Percentiles rank a stretch among this genome's conserved stretches.
Conservation (phyloP, 371 early-diverging fungal genomes). For the Mucor sp. region DNA sequence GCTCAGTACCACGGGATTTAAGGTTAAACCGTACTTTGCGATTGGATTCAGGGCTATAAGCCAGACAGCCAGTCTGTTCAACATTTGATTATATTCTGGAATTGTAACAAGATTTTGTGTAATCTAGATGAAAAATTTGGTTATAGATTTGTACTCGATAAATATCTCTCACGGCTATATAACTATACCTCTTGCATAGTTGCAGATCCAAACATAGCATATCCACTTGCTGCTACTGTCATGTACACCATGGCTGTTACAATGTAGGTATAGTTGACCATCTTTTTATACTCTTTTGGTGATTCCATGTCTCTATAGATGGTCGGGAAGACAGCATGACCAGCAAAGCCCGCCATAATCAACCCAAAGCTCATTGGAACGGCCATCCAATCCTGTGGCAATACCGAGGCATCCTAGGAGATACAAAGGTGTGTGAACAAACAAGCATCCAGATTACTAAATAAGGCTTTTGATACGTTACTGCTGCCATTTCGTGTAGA, state of each 20-base stretch:
- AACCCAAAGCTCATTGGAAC: conserved; percentile 44
- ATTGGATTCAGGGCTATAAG: conserved; percentile 72
- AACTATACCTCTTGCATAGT: conserved; percentile 61
- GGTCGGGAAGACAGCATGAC: conserved; percentile 52
- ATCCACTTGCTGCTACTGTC: conserved; percentile 56
- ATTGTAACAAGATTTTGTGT: conserved; percentile 68
- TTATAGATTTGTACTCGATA: background rate
- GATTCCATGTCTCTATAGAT: conserved; percentile 53
- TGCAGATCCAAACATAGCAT: conserved; percentile 77
- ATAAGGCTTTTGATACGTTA: conserved; percentile 2
- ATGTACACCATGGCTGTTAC: conserved; percentile 44
- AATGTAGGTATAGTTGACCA: conserved; percentile 51
- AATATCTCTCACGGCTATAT: conserved; percentile 3
- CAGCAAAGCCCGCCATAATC: conserved; percentile 54
- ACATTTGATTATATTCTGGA: conserved; percentile 52
- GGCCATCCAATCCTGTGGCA: conserved; percentile 35
- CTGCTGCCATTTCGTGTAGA: conserved; percentile 57
- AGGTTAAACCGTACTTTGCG: conserved; percentile 70
- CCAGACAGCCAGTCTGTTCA: conserved; percentile 62
- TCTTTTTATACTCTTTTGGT: conserved; percentile 37
- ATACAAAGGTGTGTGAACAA: background rate
- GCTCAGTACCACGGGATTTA: conserved; percentile 62
- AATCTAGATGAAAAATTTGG: conserved; percentile 41
- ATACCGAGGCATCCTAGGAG: conserved; percentile 39
- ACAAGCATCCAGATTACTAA: background rate